Evolutionary conservation across 1,284 basidiomycete species (phyloP).

Genomic region (Trichosporon faecale): DNA sequence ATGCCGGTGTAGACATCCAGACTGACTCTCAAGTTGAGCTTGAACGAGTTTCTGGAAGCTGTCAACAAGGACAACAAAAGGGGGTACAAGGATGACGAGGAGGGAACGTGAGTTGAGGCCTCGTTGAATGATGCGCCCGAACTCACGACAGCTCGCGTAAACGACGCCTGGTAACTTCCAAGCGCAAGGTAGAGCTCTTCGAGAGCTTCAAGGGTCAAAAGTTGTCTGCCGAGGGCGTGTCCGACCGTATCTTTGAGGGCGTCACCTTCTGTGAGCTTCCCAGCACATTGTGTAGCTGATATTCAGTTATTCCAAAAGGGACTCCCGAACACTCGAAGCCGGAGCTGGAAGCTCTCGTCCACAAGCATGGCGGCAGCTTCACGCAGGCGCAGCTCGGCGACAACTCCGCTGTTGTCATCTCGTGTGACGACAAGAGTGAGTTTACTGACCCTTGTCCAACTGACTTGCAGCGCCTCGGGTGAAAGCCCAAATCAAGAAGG

Average conservation of each 20-base stretch:
- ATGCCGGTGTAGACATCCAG: background rate
- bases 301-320: slow-evolving; percentile 65
- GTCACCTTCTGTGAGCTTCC: slow-evolving; percentile 68
- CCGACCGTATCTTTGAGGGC: slow-evolving; percentile 66
- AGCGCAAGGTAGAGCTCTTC: slow-evolving; percentile 59
- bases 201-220: slow-evolving; percentile 64
- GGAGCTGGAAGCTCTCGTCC: slow-evolving; percentile 57
- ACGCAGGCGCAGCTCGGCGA: slow-evolving; percentile 57
- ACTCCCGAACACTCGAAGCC: slow-evolving; percentile 31
- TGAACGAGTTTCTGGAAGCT: slow-evolving; percentile 40
- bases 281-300: background rate
- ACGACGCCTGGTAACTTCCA: slow-evolving; percentile 30
- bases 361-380: slow-evolving; percentile 70
- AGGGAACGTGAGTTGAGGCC: slow-evolving; percentile 35
- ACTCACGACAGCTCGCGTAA: slow-evolving; percentile 25
- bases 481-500: slow-evolving; percentile 56
- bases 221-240: slow-evolving; percentile 60
- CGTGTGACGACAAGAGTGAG: slow-evolving; percentile 46
- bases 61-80: slow-evolving; percentile 40
- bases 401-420: slow-evolving; percentile 57
- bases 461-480: slow-evolving; percentile 39
- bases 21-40: slow-evolving; percentile 31
- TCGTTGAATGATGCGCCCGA: background rate
- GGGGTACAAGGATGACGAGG: slow-evolving; percentile 43
- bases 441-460: background rate